Base-by-base conservation (phyloP, 805 yeast genomes). In the Clavispora phyllophila region DNA sequence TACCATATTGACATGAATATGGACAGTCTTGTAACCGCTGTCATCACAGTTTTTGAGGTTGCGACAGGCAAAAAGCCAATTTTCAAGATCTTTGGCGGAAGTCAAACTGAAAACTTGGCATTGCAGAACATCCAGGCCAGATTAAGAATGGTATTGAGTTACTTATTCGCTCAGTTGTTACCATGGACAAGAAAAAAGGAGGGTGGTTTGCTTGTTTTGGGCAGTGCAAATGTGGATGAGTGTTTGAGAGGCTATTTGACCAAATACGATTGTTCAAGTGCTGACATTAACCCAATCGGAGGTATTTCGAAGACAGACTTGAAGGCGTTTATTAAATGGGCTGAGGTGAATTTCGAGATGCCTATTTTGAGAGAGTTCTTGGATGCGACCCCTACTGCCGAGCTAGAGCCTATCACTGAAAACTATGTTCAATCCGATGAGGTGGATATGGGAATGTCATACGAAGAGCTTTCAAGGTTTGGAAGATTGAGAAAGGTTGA, bases 281-380 rank as follows among this genome's bases (percentile, higher is more conserved):
- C 99, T 1, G 99, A 93, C 66, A 79, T 93, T 46, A 93, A 93
- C 60, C 99, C 99, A 22, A 95, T 93, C 52, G 99, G 99, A n/a
- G 96, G 97, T 27, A 87, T 93, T 34, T 91, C 99, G 13, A 93
- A 93, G 61, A 88, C 89, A 0, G 99, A 95, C 58, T 70, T 93
- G 60, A 89, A 87, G 60, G 72, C 77, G 40, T 93, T 95, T 56
- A 93, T 93, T 40, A 78, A 72, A 2, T 93, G 88, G 78, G 88
- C 97, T 0, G 73, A 79, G 25, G 60, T 56, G 6, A 70, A 76
- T 42, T 91, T 84, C 59, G 75, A 85, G 1, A 60, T 91, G 57
- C 96, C 96, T 4, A 75, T 93, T 18, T 69, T 93, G 50, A 66
- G 75, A 35, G 84, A 81, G 8, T 93, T 95, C 60, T 70, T 93